A percentile compares a stretch with the other conserved stretches of the same genome.
phyloP scores from a whole-genome alignment of 441 rosid species.

The Populus trichocarpa region DNA sequence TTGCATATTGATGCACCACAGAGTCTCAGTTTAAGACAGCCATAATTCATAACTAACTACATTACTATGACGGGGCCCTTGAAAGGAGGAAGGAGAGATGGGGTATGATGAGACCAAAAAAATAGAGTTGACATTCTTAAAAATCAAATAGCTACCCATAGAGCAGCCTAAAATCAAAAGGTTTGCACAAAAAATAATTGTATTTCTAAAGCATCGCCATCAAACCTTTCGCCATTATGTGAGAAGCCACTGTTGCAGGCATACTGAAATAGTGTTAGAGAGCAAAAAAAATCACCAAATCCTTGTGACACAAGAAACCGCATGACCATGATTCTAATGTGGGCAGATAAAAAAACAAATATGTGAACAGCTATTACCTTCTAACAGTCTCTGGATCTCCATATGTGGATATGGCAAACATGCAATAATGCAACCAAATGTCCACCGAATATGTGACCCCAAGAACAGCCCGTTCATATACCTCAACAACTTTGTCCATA shows the following conservation, averaged over 20 bases:
- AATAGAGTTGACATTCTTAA: slow-evolving; percentile 27
- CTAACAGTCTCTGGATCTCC: slow-evolving; percentile 94
- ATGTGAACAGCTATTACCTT: slow-evolving; percentile 58
- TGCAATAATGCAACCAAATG: slow-evolving; percentile 90
- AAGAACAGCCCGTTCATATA: slow-evolving; percentile 87
- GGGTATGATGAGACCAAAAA: slow-evolving; percentile 24
- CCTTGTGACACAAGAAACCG: slow-evolving; percentile 31
- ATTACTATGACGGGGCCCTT: slow-evolving; percentile 33
- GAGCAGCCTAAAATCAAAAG: slow-evolving; percentile 37
- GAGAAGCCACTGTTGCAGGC: slow-evolving; percentile 67
- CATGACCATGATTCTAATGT: slow-evolving; percentile 25
- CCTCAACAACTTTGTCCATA: slow-evolving; percentile 94
- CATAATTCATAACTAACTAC: slow-evolving; percentile 39
- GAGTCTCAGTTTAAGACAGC: slow-evolving; percentile 53
- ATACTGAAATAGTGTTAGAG: slow-evolving; percentile 66
- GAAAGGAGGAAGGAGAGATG: slow-evolving; percentile 22
- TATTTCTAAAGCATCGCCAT: slow-evolving; percentile 54
- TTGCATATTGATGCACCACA: slow-evolving; percentile 79
- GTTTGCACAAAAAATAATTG: slow-evolving; percentile 31
- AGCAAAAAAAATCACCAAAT: slow-evolving; percentile 38
- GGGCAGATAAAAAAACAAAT: slow-evolving; percentile 19
- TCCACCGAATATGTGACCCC: slow-evolving; percentile 97
- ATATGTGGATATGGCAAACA: slow-evolving; percentile 80
- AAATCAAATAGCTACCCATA: slow-evolving; percentile 30
- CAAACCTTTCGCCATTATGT: slow-evolving; percentile 63